These are phyloP conservation scores for Fraxinus baroniana DNA, from an alignment of 305 asterid genomes.

Conservation along the genomic window DNA sequence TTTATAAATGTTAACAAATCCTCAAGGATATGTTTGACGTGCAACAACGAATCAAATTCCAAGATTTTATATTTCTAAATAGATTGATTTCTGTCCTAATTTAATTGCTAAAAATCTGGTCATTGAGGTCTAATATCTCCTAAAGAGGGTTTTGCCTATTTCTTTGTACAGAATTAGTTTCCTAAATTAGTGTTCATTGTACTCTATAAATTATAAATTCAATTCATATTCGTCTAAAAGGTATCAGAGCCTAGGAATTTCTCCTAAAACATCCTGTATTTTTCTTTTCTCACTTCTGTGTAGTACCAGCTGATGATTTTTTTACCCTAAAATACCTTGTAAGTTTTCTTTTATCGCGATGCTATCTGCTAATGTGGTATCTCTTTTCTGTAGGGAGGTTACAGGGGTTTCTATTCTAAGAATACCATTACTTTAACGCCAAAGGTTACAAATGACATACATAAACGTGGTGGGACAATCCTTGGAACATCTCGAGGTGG, in stretches of 20 bases:
- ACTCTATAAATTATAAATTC: neutral
- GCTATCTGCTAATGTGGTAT: neutral
- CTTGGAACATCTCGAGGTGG: constrained; percentile 98
- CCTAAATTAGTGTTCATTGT: neutral
- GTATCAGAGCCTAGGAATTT: neutral
- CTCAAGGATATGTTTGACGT: neutral
- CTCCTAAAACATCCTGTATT: neutral
- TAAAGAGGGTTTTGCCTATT: neutral
- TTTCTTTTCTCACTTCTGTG: neutral
- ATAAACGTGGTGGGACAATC: constrained; percentile 97
- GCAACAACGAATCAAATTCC: neutral
- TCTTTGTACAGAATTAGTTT: neutral
- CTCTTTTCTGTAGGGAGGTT: constrained; percentile 43
- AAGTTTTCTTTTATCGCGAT: neutral
- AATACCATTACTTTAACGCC: constrained; percentile 76
- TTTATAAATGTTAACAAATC: neutral
- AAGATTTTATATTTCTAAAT: neutral
- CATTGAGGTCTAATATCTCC: neutral
- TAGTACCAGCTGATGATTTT: neutral
- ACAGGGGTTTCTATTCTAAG: constrained; percentile 85
- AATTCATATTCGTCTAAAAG: neutral
- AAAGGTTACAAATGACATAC: constrained; percentile 77
- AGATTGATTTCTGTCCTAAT: neutral
- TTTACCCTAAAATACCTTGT: neutral
- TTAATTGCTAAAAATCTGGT: neutral